Conservation (phyloP, 2,329 filamentous ascomycete genomes). For the Scleromitrula shiraiana region DNA sequence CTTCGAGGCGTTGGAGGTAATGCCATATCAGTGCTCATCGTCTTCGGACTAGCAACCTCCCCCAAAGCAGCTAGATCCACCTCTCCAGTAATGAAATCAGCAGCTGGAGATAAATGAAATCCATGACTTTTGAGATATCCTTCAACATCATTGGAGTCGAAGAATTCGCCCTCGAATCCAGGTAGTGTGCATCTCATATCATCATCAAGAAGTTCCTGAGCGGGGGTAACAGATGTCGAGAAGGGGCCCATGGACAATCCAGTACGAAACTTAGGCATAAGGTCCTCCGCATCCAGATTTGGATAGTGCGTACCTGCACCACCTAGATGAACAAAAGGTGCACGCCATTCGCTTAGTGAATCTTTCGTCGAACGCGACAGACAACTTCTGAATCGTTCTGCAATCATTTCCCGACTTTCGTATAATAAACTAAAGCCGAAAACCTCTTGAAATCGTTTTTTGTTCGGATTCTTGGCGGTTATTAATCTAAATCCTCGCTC, state of each 20-base stretch:
- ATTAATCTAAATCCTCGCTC: slow-evolving; percentile 57
- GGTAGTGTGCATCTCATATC: slow-evolving; percentile 46
- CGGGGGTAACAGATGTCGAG: slow-evolving; percentile 31
- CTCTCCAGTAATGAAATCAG: slow-evolving; percentile 53
- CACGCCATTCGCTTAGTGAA: slow-evolving; percentile 49
- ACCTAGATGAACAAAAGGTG: slow-evolving; percentile 58
- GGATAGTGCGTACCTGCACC: slow-evolving; percentile 60
- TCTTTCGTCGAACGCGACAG: slow-evolving; percentile 25
- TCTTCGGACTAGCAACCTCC: slow-evolving; percentile 9
- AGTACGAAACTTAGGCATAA: slow-evolving; percentile 25
- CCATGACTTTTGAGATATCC: slow-evolving; percentile 59
- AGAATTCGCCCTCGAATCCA: slow-evolving; percentile 67
- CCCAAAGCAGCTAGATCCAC: slow-evolving; percentile 33
- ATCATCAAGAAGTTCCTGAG: slow-evolving; percentile 37
- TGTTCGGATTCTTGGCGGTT: slow-evolving; percentile 39
- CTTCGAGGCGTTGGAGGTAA: slow-evolving; percentile 20
- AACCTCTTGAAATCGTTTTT: slow-evolving; percentile 42
- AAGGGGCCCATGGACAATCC: slow-evolving; percentile 44
- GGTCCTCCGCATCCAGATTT: slow-evolving; percentile 18
- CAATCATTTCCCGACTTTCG: slow-evolving; percentile 41
- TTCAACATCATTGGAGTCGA: slow-evolving; percentile 70
- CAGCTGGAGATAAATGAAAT: slow-evolving; percentile 51
- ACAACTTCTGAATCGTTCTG: slow-evolving; percentile 32
- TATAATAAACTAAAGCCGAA: slow-evolving; percentile 66
- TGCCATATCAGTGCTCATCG: slow-evolving; percentile 13